phyloP scores from a whole-genome alignment of 2,329 filamentous ascomycete species.

The Penicillium nordicum region DNA sequence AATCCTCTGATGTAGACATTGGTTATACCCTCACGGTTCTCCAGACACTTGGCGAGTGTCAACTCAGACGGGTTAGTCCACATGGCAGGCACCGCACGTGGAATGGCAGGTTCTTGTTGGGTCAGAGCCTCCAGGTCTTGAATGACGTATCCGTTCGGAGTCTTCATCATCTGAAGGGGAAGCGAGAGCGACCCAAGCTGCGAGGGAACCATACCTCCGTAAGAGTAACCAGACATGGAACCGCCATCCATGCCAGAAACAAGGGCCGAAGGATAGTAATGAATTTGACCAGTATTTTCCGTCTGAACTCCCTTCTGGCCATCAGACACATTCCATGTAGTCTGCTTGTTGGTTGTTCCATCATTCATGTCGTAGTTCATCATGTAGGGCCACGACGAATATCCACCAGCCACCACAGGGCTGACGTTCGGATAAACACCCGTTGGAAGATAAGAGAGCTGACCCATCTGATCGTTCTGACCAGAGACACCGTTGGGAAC shows the following conservation, averaged over 20 bases:
- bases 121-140: conserved; percentile 62
- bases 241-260: conserved; percentile 55
- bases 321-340: conserved; percentile 43
- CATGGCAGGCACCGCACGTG: conserved; percentile 82
- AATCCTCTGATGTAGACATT: conserved; percentile 98
- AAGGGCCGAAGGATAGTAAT: conserved; percentile 59
- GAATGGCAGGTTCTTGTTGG: conserved; percentile 75
- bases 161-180: conserved; percentile 47
- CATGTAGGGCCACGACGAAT: conserved; percentile 36
- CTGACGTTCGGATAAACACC: conserved; percentile 39
- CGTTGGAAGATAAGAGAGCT: conserved; percentile 37
- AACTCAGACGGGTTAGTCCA: conserved; percentile 79
- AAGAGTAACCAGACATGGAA: conserved; percentile 45
- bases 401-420: conserved; percentile 32
- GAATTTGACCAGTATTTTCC: conserved; percentile 58
- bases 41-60: conserved; percentile 87
- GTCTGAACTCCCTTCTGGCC: conserved; percentile 52
- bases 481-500: conserved; percentile 27
- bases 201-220: conserved; percentile 61
- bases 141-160: conserved; percentile 43
- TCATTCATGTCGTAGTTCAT: conserved; percentile 37
- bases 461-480: conserved; percentile 32
- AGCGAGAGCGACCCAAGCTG: conserved; percentile 47
- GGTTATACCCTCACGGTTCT: conserved; percentile 91
- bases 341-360: conserved; percentile 36